Base-by-base conservation (phyloP, 495 filamentous ascomycete species). In the Oidiodendron maius region DNA sequence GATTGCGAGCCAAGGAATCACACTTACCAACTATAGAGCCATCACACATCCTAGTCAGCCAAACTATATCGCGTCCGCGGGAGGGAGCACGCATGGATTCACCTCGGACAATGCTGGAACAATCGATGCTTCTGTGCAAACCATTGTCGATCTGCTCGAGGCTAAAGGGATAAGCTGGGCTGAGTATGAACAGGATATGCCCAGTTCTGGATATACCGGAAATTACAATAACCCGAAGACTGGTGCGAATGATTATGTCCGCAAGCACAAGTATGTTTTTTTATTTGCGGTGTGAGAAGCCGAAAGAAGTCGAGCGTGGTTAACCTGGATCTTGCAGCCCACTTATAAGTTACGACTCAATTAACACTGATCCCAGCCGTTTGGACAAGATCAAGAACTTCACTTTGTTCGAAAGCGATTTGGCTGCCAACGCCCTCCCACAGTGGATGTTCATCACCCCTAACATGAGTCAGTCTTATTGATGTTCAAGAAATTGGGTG, bases 381-480 rank as follows among this genome's bases (percentile, higher is more conserved):
- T 61, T 81, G 0, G 70, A 74, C 13, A 70, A 77, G 53, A 80
- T 82, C 64, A 86, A 88, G 70, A 87, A 83, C 61, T 74, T 86
- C 53, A 81, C 80, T 21, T 61, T 60, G 50, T 86, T 87, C 57
- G 61, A 74, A 28, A 58, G 72, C 13, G 84, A 86, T 49, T 62
- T 87, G 25, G 62, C 68, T 30, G 64, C 69, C 44, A 56, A 77
- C 36, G 67, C 64, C 20, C 69, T 89, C 8, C 84, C 83, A 9
- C 84, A 88, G 61, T 85, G 81, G 78, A 72, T 77, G 53, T 86
- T 87, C 61, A 78, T 87, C 44, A 88, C 83, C 9, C 85, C 85
- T 3, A 87, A 87, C 68, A 86, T 88, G 83, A 77, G 74, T 52
- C 69, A 70, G 46, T 52, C 21, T 46, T 5, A 13, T 22, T 80